Evolutionary conservation across 106 monocot species (phyloP).

Genomic region (Ottelia alismoides): DNA sequence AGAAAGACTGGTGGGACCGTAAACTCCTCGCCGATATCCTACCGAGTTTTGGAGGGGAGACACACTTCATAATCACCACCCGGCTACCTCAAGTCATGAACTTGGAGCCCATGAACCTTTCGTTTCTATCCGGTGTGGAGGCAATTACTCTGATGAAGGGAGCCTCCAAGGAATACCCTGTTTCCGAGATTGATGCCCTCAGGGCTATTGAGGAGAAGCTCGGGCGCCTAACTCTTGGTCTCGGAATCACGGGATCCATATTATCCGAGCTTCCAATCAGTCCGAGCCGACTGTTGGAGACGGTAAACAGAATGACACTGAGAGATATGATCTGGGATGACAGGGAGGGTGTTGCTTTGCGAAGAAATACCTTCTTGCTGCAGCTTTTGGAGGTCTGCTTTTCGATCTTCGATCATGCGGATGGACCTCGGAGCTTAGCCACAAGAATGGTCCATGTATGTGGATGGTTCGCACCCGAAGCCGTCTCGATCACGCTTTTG

Average conservation of each 20-base stretch:
- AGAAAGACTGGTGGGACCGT: conserved; percentile 92
- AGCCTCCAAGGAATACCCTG: conserved; percentile 49
- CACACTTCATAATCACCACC: conserved; percentile 85
- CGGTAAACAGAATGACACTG: conserved; percentile 60
- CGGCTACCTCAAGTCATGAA: conserved; percentile 71
- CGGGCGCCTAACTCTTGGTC: conserved; percentile 70
- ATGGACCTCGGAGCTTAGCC: conserved; percentile 67
- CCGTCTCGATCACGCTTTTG: conserved; percentile 53
- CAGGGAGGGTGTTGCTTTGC: conserved; percentile 30
- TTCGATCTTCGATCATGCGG: conserved; percentile 91
- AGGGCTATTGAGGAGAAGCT: conserved; percentile 75
- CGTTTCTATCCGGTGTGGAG: conserved; percentile 75
- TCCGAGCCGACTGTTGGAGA: conserved; percentile 80
- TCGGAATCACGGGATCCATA: conserved; percentile 66
- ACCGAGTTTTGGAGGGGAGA: conserved; percentile 74
- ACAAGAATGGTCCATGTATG: conserved; percentile 77
- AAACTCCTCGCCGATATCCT: conserved; percentile 70
- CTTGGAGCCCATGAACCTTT: conserved; percentile 83
- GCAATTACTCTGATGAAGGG: conserved; percentile 89
- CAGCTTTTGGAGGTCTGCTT: conserved; percentile 89
- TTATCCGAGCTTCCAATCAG: conserved; percentile 74
- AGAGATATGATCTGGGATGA: conserved; percentile 36
- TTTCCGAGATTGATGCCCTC: conserved; percentile 69
- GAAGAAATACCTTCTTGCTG: conserved; percentile 37
- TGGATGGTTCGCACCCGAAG: conserved; percentile 68